A percentile compares a stretch with the other conserved stretches of the same genome.
phyloP scores from a whole-genome alignment of 2,329 filamentous ascomycete species.

The Claviceps fusiformis region DNA sequence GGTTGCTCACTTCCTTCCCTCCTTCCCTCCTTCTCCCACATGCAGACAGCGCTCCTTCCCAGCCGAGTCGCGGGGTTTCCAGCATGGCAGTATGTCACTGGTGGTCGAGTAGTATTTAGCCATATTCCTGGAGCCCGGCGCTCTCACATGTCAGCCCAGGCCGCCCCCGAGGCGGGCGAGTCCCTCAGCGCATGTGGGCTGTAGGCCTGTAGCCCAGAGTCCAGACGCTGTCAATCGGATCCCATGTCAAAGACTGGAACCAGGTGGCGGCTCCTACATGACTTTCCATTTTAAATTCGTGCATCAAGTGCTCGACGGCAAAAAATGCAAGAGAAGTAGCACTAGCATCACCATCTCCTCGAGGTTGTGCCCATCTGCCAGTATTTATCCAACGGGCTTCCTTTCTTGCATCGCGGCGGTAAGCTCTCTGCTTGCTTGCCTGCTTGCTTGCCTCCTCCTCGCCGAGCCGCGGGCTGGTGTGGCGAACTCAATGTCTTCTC shows the following conservation, averaged over 20 bases:
- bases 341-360: not conserved
- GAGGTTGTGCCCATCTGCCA: not conserved
- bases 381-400: not conserved
- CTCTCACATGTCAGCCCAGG: not conserved
- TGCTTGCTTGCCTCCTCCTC: not conserved
- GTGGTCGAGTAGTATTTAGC: not conserved
- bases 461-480: not conserved
- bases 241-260: too few species aligned
- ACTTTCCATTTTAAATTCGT: not conserved
- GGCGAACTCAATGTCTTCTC: conserved; percentile 38
- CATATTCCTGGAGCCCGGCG: not conserved
- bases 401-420: not conserved
- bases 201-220: too few species aligned
- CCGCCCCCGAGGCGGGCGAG: not conserved
- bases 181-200: not conserved
- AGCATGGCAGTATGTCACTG: not conserved
- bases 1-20: too few species aligned
- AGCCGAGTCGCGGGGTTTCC: not conserved
- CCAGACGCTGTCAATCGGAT: not conserved
- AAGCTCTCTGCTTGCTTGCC: not conserved
- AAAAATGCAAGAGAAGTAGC: not conserved
- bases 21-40: too few species aligned
- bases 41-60: not conserved
- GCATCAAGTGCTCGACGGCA: not conserved
- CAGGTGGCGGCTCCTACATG: not conserved